Conservation (phyloP, 257 asterid species). For the Paulownia fortunei region DNA sequence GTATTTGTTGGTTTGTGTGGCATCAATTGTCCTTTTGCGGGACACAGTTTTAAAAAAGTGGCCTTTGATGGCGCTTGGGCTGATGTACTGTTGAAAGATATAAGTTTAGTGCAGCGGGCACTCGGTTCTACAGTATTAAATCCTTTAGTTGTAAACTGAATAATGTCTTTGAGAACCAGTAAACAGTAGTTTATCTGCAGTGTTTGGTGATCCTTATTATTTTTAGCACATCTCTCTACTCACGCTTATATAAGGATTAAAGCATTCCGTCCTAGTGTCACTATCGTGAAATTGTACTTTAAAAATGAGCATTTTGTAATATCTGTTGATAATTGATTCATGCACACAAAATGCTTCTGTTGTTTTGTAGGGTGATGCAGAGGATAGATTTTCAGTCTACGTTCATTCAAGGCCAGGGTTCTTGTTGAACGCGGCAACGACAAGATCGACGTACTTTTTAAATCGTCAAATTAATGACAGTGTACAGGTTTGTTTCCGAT, state of each 20-base stretch:
- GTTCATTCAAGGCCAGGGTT: conserved; percentile 84
- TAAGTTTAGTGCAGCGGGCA: too few relatives aligned
- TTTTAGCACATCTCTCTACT: neutral
- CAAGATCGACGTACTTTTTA: conserved; percentile 66
- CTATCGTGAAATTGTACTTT: neutral
- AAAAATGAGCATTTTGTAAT: neutral
- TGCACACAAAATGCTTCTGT: conserved; percentile 20
- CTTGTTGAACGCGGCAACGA: conserved; percentile 58
- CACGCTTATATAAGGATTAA: neutral
- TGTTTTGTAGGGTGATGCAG: conserved; percentile 63
- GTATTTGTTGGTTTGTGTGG: neutral
- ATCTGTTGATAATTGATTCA: neutral
- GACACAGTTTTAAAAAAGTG: too few relatives aligned
- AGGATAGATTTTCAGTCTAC: conserved; percentile 59
- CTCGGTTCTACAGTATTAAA: neutral
- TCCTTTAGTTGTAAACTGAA: neutral
- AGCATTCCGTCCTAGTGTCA: neutral
- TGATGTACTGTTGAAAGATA: too few relatives aligned
- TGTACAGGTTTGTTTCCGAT: conserved; percentile 54
- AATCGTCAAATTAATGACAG: conserved; percentile 72
- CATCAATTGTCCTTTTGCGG: neutral
- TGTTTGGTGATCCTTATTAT: neutral
- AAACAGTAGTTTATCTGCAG: neutral
- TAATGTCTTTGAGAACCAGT: too few relatives aligned
- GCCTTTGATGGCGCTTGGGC: too few relatives aligned